Conservation (phyloP, 2,329 filamentous ascomycete species). For the Ascochyta fabae region DNA sequence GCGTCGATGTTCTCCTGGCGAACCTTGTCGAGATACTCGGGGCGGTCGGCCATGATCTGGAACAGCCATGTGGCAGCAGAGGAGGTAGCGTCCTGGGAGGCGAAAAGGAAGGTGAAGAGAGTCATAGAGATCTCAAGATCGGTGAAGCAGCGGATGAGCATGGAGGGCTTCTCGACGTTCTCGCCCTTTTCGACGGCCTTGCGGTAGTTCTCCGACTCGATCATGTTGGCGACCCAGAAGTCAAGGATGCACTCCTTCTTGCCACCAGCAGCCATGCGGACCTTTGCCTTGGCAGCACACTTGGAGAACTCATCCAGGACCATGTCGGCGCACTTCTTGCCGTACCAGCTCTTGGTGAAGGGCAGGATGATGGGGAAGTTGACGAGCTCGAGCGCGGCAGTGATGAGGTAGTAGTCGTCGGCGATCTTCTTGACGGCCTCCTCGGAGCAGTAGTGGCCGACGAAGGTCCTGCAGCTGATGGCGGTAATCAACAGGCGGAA, state of each 20-base stretch:
- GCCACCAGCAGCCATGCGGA: constrained; percentile 87
- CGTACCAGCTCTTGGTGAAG: constrained; percentile 95
- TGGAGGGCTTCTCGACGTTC: constrained; percentile 74
- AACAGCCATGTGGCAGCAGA: constrained; percentile 94
- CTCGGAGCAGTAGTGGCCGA: constrained; percentile 92
- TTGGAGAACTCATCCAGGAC: constrained; percentile 87
- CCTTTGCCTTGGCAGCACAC: constrained; percentile 92
- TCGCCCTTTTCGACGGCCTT: constrained; percentile 77
- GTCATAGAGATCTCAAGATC: constrained; percentile 94
- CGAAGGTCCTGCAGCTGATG: constrained; percentile 94
- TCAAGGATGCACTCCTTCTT: constrained; percentile 93
- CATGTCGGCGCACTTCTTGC: constrained; percentile 94
- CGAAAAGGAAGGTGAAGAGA: constrained; percentile 94
- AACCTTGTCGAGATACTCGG: constrained; percentile 88
- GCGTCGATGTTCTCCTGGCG: constrained; percentile 86
- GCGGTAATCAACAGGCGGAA: constrained; percentile 96
- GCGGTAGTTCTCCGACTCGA: constrained; percentile 82
- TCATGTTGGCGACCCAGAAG: constrained; percentile 81
- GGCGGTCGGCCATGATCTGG: constrained; percentile 90
- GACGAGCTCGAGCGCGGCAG: constrained; percentile 92
- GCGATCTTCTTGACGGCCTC: constrained; percentile 92
- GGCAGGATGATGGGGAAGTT: constrained; percentile 88
- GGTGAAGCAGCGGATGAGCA: constrained; percentile 82
- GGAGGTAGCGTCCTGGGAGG: constrained; percentile 95
- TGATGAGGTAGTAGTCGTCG: constrained; percentile 96